phyloP scores from a whole-genome alignment of 768 basidiomycete species.

The Lactifluus pinguis region DNA sequence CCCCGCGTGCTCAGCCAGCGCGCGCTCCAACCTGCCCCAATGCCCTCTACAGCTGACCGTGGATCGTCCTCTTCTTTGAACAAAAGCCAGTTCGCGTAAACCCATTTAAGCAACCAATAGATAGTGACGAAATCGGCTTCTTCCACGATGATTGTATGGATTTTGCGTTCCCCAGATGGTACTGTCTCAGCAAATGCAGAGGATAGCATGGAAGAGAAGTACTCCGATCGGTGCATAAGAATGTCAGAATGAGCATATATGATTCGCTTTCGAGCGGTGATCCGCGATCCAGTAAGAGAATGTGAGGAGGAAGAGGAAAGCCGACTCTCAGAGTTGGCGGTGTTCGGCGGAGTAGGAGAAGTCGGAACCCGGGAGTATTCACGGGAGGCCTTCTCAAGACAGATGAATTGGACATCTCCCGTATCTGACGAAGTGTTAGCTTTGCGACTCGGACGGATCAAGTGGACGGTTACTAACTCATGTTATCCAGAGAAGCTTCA shows the following conservation, averaged over 20 bases:
- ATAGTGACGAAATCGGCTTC: constrained; percentile 73
- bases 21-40: constrained; percentile 58
- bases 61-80: constrained; percentile 68
- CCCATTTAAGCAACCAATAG: constrained; percentile 70
- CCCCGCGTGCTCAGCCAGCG: constrained; percentile 40
- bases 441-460: background rate
- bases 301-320: constrained; percentile 36
- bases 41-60: constrained; percentile 53
- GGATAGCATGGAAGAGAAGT: constrained; percentile 65
- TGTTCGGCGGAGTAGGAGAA: constrained; percentile 24
- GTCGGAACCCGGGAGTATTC: constrained; percentile 23
- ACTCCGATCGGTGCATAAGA: constrained; percentile 63
- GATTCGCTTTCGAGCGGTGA: constrained; percentile 57
- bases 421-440: constrained; percentile 37
- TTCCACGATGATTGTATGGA: constrained; percentile 61
- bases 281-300: constrained; percentile 35
- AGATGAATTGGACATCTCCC: constrained; percentile 70
- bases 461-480: constrained; percentile 35
- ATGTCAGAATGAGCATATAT: constrained; percentile 78
- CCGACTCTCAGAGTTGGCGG: constrained; percentile 26
- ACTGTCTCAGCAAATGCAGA: constrained; percentile 61
- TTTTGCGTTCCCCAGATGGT: constrained; percentile 40
- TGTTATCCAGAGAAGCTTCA: constrained; percentile 62
- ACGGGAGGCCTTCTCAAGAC: constrained; percentile 45
- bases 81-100: constrained; percentile 66